Percentiles rank a stretch among this genome's conserved stretches.
Evolutionary conservation across 2,329 filamentous ascomycete species (phyloP).

Genomic region (Fusarium abutilonis): DNA sequence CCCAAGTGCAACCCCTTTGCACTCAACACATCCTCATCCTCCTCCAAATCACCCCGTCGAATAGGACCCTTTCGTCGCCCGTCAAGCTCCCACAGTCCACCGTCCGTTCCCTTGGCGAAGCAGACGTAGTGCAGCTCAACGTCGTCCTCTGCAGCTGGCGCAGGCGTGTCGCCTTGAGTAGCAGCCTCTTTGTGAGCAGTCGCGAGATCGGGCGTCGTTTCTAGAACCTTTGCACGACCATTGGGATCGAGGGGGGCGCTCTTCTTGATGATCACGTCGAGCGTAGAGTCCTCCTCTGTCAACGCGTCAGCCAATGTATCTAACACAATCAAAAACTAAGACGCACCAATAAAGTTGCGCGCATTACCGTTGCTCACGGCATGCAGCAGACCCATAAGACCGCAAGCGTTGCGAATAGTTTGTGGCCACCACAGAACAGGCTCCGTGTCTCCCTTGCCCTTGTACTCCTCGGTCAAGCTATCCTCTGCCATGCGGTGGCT

Average conservation of each 20-base stretch:
- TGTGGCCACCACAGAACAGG: slow-evolving; percentile 94
- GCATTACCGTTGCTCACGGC: slow-evolving; percentile 81
- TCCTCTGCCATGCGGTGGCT: slow-evolving; percentile 80
- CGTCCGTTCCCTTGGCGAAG: slow-evolving; percentile 81
- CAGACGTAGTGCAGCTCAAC: slow-evolving; percentile 97
- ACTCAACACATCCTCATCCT: slow-evolving; percentile 77
- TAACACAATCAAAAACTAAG: neutral
- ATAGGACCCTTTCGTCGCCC: slow-evolving; percentile 68
- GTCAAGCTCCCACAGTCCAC: slow-evolving; percentile 70
- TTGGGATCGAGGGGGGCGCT: slow-evolving; percentile 75
- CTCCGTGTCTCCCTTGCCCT: slow-evolving; percentile 72
- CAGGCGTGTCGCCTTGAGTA: slow-evolving; percentile 77
- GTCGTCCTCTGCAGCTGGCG: slow-evolving; percentile 80
- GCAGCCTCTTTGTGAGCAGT: slow-evolving; percentile 82
- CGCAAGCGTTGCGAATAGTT: slow-evolving; percentile 93
- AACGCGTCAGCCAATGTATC: slow-evolving; percentile 4
- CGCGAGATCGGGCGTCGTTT: slow-evolving; percentile 79
- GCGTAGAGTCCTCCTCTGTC: slow-evolving; percentile 61
- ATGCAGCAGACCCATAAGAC: slow-evolving; percentile 88
- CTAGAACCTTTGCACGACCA: slow-evolving; percentile 77
- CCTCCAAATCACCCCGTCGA: slow-evolving; percentile 62
- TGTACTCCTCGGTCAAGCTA: slow-evolving; percentile 68
- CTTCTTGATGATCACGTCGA: slow-evolving; percentile 72
- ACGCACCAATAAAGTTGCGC: slow-evolving; percentile 66
- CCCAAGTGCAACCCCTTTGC: slow-evolving; percentile 79